A percentile compares a stretch with the other conserved stretches of the same genome.
Evolutionary conservation across 257 asterid genomes (phyloP).

Genomic region (Osmanthus fragrans): DNA sequence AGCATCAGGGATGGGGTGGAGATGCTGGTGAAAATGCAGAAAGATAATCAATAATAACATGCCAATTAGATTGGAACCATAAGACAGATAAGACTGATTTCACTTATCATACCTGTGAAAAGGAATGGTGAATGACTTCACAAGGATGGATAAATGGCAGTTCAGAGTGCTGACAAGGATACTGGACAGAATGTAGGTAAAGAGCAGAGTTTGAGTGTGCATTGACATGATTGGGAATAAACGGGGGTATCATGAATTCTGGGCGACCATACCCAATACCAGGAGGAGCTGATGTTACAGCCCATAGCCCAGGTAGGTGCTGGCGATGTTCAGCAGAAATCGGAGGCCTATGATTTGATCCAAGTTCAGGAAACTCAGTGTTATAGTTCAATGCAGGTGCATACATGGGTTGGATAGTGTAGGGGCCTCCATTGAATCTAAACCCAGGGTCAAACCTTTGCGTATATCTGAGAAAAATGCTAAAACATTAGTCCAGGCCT

Average conservation of each 20-base stretch:
- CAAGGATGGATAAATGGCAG: constrained; percentile 72
- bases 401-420: constrained; percentile 88
- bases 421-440: constrained; percentile 84
- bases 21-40: neutral
- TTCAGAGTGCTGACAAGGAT: constrained; percentile 85
- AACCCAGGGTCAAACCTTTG: constrained; percentile 98
- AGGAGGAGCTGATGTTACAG: constrained; percentile 55
- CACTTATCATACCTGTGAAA: constrained; percentile 67
- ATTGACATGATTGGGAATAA: constrained; percentile 64
- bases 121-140: constrained; percentile 80
- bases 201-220: constrained; percentile 61
- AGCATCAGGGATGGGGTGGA: neutral
- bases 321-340: constrained; percentile 77
- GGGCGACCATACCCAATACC: constrained; percentile 85
- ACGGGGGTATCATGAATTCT: constrained; percentile 74
- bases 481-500: constrained; percentile 12
- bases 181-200: constrained; percentile 73
- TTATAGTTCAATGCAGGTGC: constrained; percentile 90
- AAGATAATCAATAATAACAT: constrained; percentile 8
- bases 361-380: constrained; percentile 94
- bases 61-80: neutral
- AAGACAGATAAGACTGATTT: constrained; percentile 5
- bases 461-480: constrained; percentile 58
- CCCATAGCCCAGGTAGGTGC: constrained; percentile 78
- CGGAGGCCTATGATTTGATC: constrained; percentile 63